These are phyloP conservation scores for Balansia obtecta DNA, from an alignment of 2,329 filamentous ascomycete species.

Conservation along the genomic window DNA sequence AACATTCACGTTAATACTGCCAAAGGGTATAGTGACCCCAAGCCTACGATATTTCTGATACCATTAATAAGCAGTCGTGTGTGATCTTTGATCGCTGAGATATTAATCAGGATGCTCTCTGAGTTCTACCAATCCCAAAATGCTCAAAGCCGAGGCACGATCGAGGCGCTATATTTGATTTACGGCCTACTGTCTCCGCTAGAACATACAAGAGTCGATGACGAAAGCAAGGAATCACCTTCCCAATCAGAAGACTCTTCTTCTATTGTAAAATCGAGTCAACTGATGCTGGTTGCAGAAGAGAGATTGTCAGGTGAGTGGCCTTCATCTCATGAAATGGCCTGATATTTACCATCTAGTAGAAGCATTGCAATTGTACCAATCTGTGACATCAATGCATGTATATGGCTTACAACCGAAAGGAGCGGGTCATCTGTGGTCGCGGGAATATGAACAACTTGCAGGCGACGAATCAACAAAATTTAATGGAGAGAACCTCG, in stretches of 20 bases:
- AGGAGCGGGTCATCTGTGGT: not conserved
- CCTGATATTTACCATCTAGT: constrained; percentile 7
- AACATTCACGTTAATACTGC: constrained; percentile 77
- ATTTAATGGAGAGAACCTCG: not conserved
- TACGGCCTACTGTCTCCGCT: constrained; percentile 42
- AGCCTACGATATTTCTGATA: not conserved
- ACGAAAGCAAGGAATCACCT: constrained; percentile 56
- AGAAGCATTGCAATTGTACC: constrained; percentile 58
- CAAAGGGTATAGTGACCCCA: constrained; percentile 54
- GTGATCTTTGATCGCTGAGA: not conserved
- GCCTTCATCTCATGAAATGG: not conserved
- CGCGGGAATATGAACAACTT: not conserved
- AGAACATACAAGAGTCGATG: constrained; percentile 22
- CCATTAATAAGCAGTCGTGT: not conserved
- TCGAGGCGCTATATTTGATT: constrained; percentile 90
- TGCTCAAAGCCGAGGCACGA: constrained; percentile 62
- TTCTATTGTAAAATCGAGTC: constrained; percentile 13
- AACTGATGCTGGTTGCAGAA: constrained; percentile 57
- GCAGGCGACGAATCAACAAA: no score
- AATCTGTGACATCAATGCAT: constrained; percentile 66
- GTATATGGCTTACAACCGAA: constrained; percentile 57
- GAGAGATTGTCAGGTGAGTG: constrained; percentile 54
- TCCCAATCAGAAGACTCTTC: not conserved
- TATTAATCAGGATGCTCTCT: constrained; percentile 62
- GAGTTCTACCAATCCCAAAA: constrained; percentile 76